Percentiles rank a stretch among this genome's conserved stretches.
Conservation (phyloP, 768 basidiomycete genomes). For the Trametes sanguinea region DNA sequence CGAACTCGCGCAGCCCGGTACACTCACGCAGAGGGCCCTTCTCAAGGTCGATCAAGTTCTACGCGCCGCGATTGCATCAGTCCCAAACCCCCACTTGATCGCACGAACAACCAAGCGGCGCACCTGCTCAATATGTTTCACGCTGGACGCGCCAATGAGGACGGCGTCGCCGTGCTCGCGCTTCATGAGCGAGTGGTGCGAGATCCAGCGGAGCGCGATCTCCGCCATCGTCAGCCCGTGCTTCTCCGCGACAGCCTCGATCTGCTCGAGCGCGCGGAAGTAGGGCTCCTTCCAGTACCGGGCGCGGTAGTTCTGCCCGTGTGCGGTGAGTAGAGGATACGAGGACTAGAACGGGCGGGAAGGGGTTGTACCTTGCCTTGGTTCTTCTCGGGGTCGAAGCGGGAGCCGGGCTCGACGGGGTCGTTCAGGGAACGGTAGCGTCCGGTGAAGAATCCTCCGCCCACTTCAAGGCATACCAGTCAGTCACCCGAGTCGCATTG, state of each 20-base stretch:
- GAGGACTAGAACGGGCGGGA: neutral
- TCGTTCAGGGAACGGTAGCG: conserved; percentile 39
- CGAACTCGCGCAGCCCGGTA: neutral
- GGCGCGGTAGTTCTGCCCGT: conserved; percentile 24
- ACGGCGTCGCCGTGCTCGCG: conserved; percentile 51
- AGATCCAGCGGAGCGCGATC: conserved; percentile 48
- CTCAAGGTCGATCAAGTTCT: conserved; percentile 55
- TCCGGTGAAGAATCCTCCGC: conserved; percentile 46
- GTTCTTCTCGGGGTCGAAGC: conserved; percentile 51
- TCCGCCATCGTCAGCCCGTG: conserved; percentile 44
- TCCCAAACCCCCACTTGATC: no score
- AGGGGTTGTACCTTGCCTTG: conserved; percentile 47
- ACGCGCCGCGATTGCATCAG: no score
- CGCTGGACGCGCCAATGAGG: conserved; percentile 62
- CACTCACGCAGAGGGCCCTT: conserved; percentile 44
- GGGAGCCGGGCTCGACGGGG: conserved; percentile 49
- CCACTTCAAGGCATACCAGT: conserved; percentile 26
- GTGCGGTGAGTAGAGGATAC: neutral
- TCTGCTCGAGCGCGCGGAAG: conserved; percentile 49
- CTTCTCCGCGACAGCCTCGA: conserved; percentile 44
- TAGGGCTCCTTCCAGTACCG: conserved; percentile 57
- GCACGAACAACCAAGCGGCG: no score
- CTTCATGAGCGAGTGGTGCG: conserved; percentile 50
- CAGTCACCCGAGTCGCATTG: neutral
- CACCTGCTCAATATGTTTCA: conserved; percentile 58